Conservation (phyloP, 257 asterid genomes). For the Fraxinus quadrangulata region DNA sequence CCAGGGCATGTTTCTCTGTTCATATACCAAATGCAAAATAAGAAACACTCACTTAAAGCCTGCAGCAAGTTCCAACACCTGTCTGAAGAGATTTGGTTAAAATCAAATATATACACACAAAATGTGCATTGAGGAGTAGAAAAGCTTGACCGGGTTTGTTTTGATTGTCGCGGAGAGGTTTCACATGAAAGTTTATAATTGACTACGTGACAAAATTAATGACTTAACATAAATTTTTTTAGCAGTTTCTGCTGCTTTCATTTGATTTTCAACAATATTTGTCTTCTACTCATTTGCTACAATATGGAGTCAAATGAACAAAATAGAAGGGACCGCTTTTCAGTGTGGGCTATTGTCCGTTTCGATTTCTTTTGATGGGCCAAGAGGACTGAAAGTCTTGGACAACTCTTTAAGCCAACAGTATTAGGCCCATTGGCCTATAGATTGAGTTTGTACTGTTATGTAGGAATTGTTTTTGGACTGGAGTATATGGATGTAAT, state of each 20-base stretch:
- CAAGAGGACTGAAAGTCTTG: not conserved
- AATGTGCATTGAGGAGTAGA: not conserved
- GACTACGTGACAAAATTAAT: slow-evolving; percentile 8
- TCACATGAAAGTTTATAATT: not conserved
- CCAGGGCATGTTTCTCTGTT: slow-evolving; percentile 32
- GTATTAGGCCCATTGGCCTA: not conserved
- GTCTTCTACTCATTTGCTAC: not conserved
- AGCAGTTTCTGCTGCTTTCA: slow-evolving; percentile 22
- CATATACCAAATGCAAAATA: slow-evolving; percentile 1
- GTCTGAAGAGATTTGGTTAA: not conserved
- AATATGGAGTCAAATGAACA: not conserved
- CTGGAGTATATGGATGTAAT: not conserved
- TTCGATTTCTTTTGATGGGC: not conserved
- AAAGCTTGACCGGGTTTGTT: not conserved
- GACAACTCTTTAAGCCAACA: not conserved
- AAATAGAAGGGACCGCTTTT: too few species aligned
- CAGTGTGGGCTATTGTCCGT: not conserved
- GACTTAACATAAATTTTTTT: too few species aligned
- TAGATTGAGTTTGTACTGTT: not conserved
- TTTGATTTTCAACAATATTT: slow-evolving; percentile 26
- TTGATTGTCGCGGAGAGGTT: not conserved
- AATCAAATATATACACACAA: not conserved
- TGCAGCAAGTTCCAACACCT: not conserved
- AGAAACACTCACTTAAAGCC: not conserved
- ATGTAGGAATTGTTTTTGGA: too few species aligned